These are phyloP conservation scores for Bombardia bombarda DNA, from an alignment of 495 filamentous ascomycete species.

Conservation along the genomic window DNA sequence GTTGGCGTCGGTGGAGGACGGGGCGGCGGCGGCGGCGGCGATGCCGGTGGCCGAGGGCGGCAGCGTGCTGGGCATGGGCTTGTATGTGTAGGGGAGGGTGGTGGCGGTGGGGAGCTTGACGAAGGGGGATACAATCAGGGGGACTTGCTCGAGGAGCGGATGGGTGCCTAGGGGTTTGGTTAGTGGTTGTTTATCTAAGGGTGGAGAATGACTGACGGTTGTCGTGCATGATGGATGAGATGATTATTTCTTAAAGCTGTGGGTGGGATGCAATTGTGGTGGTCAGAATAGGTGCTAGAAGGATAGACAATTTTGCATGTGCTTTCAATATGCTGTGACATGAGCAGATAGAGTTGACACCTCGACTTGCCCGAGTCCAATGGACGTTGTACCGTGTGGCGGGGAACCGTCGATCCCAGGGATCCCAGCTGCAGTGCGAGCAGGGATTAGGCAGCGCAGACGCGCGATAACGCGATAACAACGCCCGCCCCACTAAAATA, in stretches of 20 bases:
- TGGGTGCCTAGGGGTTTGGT: slow-evolving; percentile 54
- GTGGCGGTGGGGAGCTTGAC: slow-evolving; percentile 82
- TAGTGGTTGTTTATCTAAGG: slow-evolving; percentile 5
- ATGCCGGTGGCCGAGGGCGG: slow-evolving; percentile 65
- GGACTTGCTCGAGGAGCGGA: slow-evolving; percentile 83
- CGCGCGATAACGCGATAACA: slow-evolving; percentile 16
- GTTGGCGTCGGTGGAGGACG: slow-evolving; percentile 30
- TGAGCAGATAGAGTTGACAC: too few relatives aligned
- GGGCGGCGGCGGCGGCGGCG: slow-evolving; percentile 24
- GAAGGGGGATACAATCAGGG: slow-evolving; percentile 90
- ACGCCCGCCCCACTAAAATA: slow-evolving; percentile 15
- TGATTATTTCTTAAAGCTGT: not conserved
- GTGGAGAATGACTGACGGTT: slow-evolving; percentile 41
- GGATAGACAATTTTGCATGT: not conserved
- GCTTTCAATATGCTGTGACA: too few relatives aligned
- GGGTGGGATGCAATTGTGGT: not conserved
- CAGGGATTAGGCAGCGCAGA: not conserved
- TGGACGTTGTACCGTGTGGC: too few relatives aligned
- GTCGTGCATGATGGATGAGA: slow-evolving; percentile 32
- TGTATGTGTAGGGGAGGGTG: slow-evolving; percentile 94
- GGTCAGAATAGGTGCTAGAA: not conserved
- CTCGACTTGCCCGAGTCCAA: too few relatives aligned
- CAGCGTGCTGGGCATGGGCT: slow-evolving; percentile 73
- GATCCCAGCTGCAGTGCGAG: slow-evolving; percentile 1
- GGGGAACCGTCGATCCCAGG: too few relatives aligned